Base-by-base conservation (phyloP, 129 eudicot species). In the Flaveria robusta region DNA sequence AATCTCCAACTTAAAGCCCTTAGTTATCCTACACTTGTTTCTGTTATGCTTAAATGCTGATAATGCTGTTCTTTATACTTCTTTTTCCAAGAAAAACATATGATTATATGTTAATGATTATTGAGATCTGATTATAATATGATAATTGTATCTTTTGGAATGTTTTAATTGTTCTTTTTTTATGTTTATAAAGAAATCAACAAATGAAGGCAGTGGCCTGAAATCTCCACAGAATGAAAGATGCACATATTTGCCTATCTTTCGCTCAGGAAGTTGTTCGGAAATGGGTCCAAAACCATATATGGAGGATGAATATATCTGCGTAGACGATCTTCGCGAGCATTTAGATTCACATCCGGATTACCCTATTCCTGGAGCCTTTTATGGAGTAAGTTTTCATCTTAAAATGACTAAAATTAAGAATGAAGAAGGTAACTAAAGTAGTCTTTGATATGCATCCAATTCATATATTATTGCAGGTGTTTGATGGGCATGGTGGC, bases 401-500 rank as follows among this genome's bases (percentile, higher is more conserved):
- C 66, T 22, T 26, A 60, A 60, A 13, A 11, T 1, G 39, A 23
- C 66, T 23, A 9, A 59, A 54, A 15, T 54, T 43, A 10, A 8
- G 15, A 4, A 4, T 34, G 39, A 34, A 34, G 7, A 34, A 34
- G 39, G 39, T 34, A 34, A 5, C 39, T 34, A 34, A 34, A 34
- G 39, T 34, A 34, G 12, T 54, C 1, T 13, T 24, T 59, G 65
- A 59, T 59, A 12, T 23, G 66, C 1, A 24, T 3, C 18, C 2
- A 1, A 23, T 24, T 14, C 50, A 52, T 29, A 12, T 23, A 24
- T 27, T 18, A 71, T 24, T 67, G 55, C 79, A 91, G 97, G 97
- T 91, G 71, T 91, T 91, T 72, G 96, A 91, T 79, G 97, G 97
- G 59, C 97, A 91, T 77, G 97, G 96, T 14, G 97, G 97, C 9